phyloP scores from a whole-genome alignment of 1,284 basidiomycete species.

The Tetrapyrgos nigripes region DNA sequence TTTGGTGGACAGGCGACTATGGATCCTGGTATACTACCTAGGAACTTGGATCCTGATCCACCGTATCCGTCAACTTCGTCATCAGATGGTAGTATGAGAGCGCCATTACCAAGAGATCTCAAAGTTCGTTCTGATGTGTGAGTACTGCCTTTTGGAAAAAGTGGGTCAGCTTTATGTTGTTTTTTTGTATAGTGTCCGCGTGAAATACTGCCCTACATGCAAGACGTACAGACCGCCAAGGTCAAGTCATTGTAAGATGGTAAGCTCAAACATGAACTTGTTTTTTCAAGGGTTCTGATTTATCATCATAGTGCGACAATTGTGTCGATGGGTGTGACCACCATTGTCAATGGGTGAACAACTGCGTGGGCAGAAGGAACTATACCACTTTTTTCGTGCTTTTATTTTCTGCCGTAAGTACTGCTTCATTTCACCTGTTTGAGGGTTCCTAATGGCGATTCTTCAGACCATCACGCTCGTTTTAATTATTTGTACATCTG shows the following conservation, averaged over 20 bases:
- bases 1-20: slow-evolving; percentile 64
- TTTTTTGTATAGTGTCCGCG: slow-evolving; percentile 67
- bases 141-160: slow-evolving; percentile 41
- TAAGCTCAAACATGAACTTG: slow-evolving; percentile 40
- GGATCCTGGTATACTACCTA: slow-evolving; percentile 91
- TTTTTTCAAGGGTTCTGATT: slow-evolving; percentile 5
- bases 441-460: background rate
- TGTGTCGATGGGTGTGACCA: slow-evolving; percentile 92
- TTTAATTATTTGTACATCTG: slow-evolving; percentile 83
- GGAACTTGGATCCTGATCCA: slow-evolving; percentile 84
- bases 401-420: slow-evolving; percentile 73
- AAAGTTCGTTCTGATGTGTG: slow-evolving; percentile 80
- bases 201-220: slow-evolving; percentile 93
- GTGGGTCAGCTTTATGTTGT: background rate
- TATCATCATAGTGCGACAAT: slow-evolving; percentile 78
- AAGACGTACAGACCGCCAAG: slow-evolving; percentile 89
- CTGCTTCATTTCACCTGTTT: slow-evolving; percentile 2
- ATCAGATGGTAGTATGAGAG: slow-evolving; percentile 63
- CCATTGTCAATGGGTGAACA: slow-evolving; percentile 95
- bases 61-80: slow-evolving; percentile 69
- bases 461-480: slow-evolving; percentile 70
- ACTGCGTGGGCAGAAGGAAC: slow-evolving; percentile 91
- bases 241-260: slow-evolving; percentile 93
- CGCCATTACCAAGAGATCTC: slow-evolving; percentile 82
- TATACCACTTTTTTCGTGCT: slow-evolving; percentile 90